phyloP scores from a whole-genome alignment of 1,284 basidiomycete species.

The Omphalotus olearius region DNA sequence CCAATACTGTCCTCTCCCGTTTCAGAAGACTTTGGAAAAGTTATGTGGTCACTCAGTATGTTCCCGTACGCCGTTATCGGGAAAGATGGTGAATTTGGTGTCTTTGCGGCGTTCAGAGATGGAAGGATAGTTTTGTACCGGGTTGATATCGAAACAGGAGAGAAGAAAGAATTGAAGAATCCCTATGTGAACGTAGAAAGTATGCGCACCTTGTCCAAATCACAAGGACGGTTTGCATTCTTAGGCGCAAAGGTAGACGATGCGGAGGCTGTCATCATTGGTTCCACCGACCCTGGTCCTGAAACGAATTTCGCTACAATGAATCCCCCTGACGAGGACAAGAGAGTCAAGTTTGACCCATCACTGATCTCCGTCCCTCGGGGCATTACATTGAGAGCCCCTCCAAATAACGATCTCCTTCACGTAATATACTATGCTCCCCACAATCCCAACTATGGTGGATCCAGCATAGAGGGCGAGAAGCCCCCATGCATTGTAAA shows the following conservation, averaged over 20 bases:
- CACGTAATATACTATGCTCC: constrained; percentile 63
- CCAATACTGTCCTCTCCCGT: constrained; percentile 44
- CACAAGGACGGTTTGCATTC: constrained; percentile 37
- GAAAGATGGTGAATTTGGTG: constrained; percentile 30
- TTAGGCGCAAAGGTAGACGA: constrained; percentile 40
- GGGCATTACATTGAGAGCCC: constrained; percentile 37
- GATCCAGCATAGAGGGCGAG: constrained; percentile 40
- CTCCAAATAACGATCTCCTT: constrained; percentile 34
- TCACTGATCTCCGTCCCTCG: constrained; percentile 40
- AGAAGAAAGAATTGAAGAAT: neutral
- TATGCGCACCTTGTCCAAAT: constrained; percentile 34
- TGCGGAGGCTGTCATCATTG: constrained; percentile 34
- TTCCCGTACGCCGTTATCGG: constrained; percentile 50
- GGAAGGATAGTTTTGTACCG: constrained; percentile 49
- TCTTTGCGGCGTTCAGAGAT: constrained; percentile 45
- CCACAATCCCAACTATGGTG: constrained; percentile 51
- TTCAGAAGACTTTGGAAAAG: constrained; percentile 53
- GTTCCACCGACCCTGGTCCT: constrained; percentile 21
- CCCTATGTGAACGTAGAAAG: constrained; percentile 22
- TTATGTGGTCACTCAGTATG: constrained; percentile 52
- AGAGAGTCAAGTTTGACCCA: constrained; percentile 20
- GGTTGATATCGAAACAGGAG: constrained; percentile 48
- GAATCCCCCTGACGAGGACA: constrained; percentile 20
- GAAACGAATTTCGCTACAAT: constrained; percentile 25
- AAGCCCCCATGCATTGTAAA: constrained; percentile 61